These are phyloP conservation scores for Fusarium gaditjirri DNA, from an alignment of 2,329 filamentous ascomycete genomes.

Conservation along the genomic window DNA sequence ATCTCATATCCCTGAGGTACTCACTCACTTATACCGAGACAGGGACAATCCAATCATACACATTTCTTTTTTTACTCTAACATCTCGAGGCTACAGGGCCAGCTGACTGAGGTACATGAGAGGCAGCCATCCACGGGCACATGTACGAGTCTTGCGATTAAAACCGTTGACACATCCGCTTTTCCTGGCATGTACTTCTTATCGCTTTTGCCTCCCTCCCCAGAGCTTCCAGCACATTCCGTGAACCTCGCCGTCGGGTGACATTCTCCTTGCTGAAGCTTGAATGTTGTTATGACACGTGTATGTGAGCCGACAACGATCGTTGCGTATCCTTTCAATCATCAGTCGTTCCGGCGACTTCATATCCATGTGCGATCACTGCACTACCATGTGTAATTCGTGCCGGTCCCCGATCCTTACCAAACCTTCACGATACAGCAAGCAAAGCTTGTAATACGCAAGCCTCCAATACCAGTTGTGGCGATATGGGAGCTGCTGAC, in stretches of 20 bases:
- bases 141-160: not conserved
- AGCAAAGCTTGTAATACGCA: not conserved
- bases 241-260: not conserved
- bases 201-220: not conserved
- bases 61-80: constrained; percentile 20
- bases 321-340: not conserved
- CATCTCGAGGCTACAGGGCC: not conserved
- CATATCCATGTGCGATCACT: not conserved
- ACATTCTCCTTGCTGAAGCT: constrained; percentile 7
- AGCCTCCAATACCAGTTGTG: constrained; percentile 3
- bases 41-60: constrained; percentile 1
- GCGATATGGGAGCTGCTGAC: not conserved
- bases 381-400: not conserved
- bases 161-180: constrained; percentile 3
- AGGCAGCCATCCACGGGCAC: not conserved
- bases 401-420: not conserved
- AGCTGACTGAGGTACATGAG: constrained; percentile 23
- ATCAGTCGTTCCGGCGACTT: not conserved
- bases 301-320: not conserved
- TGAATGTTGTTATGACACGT: not conserved
- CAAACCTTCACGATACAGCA: not conserved
- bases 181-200: constrained; percentile 2
- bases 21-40: not conserved
- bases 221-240: not conserved
- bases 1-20: not conserved